Conservation (phyloP, 495 filamentous ascomycete genomes). For the Tuber calosporum region DNA sequence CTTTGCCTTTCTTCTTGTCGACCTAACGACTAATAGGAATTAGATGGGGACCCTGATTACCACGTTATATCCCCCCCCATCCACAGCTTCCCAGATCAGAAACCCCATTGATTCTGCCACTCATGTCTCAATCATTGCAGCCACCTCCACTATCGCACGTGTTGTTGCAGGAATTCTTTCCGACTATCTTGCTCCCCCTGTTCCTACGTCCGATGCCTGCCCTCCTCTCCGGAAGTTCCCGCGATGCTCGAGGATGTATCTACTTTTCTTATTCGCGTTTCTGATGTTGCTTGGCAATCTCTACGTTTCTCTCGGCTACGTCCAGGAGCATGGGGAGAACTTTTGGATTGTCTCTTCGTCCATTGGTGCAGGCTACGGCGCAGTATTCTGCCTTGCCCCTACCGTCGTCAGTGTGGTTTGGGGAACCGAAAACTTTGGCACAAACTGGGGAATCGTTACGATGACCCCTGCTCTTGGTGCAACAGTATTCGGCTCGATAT, state of each 20-base stretch:
- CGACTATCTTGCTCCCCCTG: conserved; percentile 73
- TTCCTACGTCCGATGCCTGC: conserved; percentile 40
- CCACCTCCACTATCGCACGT: conserved; percentile 84
- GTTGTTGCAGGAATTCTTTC: conserved; percentile 79
- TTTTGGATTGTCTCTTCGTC: conserved; percentile 78
- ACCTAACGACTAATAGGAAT: conserved; percentile 13
- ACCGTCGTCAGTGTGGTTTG: conserved; percentile 92
- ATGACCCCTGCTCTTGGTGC: conserved; percentile 84
- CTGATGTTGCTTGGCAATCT: conserved; percentile 73
- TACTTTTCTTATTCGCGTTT: conserved; percentile 67
- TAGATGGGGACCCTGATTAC: conserved; percentile 82
- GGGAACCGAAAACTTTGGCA: conserved; percentile 98
- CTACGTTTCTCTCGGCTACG: conserved; percentile 64
- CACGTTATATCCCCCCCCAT: conserved; percentile 64
- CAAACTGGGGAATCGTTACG: conserved; percentile 93
- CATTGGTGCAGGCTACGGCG: conserved; percentile 86
- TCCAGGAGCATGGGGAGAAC: conserved; percentile 59
- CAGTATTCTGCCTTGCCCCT: conserved; percentile 81
- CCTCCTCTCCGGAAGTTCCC: conserved; percentile 44
- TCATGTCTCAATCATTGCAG: conserved; percentile 83
- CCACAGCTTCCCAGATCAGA: conserved; percentile 28
- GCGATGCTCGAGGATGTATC: conserved; percentile 66
- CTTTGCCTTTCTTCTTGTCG: background rate
- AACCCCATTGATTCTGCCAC: conserved; percentile 65
- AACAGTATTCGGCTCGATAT: conserved; percentile 78